Base-by-base conservation (phyloP, 169 alveolate species). In the Plasmodium relictum region DNA sequence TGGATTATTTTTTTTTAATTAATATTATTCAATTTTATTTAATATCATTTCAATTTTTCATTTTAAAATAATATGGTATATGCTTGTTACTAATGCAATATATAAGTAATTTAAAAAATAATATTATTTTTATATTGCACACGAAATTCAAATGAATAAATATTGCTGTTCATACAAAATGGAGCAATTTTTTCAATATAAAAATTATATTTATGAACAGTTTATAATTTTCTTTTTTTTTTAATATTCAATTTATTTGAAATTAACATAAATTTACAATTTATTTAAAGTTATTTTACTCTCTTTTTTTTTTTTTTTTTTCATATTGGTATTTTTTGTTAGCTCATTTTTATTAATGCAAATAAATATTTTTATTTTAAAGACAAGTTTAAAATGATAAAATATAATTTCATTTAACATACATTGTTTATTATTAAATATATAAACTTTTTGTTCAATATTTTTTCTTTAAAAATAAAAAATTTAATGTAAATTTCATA, bases 351-450 rank as follows among this genome's bases (percentile, higher is more conserved):
- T 7, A 39, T 20, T 62, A 9, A 10, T 9, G 48, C 71, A 62
- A 3, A 68, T 42, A 68, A 1, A 16, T 56, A 56, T 20, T 14
- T 14, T 20, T 56, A 66, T 62, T 66, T 61, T 68, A 50, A 73
- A 74, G 88, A 74, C 88, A 74, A 37, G 68, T 58, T 42, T 62
- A 50, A 63, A 74, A 26, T 37, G 14, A 48, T 14, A 66, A 74
- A 74, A 20, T 48, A 50, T 62, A 18, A 6, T 10, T 24, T 41
- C 69, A 71, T 66, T 44, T 39, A 18, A 61, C 50, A 61, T 41
- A 37, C 56, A 44, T 37, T 41, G 22, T 48, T 16, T 50, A 74
- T 41, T 66, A 37, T 62, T 74, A 74, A 74, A 74, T 26, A 62
- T 62, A 48, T 20, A 52, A 74, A 62, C 39, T 41, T 24, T 66